Evolutionary conservation across 2,329 filamentous ascomycete genomes (phyloP).

Genomic region (Ophiostoma piceae): DNA sequence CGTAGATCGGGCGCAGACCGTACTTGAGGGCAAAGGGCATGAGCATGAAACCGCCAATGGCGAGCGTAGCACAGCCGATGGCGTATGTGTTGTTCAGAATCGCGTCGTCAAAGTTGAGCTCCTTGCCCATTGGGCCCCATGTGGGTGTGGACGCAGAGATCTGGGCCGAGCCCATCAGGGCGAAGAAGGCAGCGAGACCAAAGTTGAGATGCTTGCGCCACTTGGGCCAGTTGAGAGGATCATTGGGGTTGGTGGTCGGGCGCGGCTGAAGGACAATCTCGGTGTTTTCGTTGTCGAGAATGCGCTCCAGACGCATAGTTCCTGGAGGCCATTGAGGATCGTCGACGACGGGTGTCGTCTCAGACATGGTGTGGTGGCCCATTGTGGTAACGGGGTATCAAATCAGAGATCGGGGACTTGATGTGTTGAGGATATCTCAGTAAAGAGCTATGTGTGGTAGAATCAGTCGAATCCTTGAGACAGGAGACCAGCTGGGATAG

Average conservation of each 20-base stretch:
- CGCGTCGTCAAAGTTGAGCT: constrained; percentile 31
- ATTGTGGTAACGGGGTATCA: background rate
- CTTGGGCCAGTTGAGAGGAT: constrained; percentile 45
- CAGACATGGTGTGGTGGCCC: background rate
- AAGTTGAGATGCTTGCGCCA: constrained; percentile 37
- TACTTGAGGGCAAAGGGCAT: constrained; percentile 37
- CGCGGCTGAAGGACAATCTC: constrained; percentile 43
- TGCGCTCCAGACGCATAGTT: constrained; percentile 18
- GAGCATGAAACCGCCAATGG: constrained; percentile 35
- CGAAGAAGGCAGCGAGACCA: constrained; percentile 39
- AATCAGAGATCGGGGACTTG: background rate
- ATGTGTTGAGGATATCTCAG: background rate
- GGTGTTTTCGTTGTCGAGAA: constrained; percentile 12
- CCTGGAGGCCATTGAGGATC: constrained; percentile 23
- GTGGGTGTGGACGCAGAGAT: constrained; percentile 33
- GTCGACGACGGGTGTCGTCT: constrained; percentile 9
- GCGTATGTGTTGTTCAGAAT: constrained; percentile 34
- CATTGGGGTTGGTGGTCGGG: constrained; percentile 44
- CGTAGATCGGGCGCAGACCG: constrained; percentile 37
- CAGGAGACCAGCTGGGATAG: background rate
- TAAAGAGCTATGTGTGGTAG: background rate
- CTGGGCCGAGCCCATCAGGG: constrained; percentile 36
- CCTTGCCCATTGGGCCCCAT: constrained; percentile 11
- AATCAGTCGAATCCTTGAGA: background rate
- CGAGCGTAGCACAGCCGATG: constrained; percentile 34